Conservation (phyloP, 495 filamentous ascomycete species). For the Talaromyces adpressus region DNA sequence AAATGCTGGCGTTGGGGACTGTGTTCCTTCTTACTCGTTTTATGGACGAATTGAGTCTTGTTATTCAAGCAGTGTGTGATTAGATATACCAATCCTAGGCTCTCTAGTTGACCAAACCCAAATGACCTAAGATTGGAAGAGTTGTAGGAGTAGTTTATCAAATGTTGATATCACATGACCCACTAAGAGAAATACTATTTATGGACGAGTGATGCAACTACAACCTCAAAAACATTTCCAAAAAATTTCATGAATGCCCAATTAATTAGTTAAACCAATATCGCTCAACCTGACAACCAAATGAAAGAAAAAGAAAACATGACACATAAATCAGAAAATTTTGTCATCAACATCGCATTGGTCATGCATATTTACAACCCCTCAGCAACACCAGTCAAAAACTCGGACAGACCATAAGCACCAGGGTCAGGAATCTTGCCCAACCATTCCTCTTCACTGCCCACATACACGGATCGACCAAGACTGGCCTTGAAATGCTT, state of each 20-base stretch:
- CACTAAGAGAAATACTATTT: not conserved
- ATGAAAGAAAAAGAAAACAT: not conserved
- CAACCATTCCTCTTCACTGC: constrained; percentile 68
- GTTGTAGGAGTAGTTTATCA: not conserved
- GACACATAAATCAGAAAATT: not conserved
- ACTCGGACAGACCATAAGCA: constrained; percentile 73
- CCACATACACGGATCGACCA: constrained; percentile 87
- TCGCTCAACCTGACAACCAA: not conserved
- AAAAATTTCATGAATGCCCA: not conserved
- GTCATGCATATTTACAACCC: constrained; percentile 1
- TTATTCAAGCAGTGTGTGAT: not conserved
- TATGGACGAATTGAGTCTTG: not conserved
- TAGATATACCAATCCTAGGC: not conserved
- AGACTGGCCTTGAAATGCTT: constrained; percentile 87
- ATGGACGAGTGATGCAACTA: not conserved
- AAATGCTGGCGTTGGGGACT: constrained; percentile 1
- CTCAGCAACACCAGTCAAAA: constrained; percentile 70
- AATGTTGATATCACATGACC: not conserved
- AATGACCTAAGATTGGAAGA: not conserved
- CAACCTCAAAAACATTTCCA: not conserved
- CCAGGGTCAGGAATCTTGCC: constrained; percentile 84
- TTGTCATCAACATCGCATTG: not conserved
- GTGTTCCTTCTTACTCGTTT: not conserved
- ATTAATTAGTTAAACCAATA: not conserved
- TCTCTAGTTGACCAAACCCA: not conserved